Conservation (phyloP, 495 filamentous ascomycete genomes). For the Cryomyces minteri region DNA sequence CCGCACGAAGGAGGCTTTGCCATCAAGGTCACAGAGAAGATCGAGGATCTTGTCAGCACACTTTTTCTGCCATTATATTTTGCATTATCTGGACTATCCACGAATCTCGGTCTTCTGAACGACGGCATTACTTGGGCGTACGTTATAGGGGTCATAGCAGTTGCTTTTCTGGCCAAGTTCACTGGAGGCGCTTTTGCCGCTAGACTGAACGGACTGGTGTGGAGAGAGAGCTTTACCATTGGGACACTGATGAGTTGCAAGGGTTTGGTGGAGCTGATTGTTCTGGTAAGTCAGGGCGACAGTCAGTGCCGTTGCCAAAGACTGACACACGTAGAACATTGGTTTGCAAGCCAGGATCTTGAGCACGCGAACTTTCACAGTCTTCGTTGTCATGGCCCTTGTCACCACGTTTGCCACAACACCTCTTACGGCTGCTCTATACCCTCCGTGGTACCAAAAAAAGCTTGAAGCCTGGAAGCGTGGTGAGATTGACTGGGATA, state of each 20-base stretch:
- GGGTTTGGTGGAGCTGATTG: conserved; percentile 87
- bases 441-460: conserved; percentile 79
- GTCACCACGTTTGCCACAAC: conserved; percentile 87
- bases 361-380: conserved; percentile 76
- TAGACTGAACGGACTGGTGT: conserved; percentile 56
- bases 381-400: conserved; percentile 96
- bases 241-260: conserved; percentile 96
- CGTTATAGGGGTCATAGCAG: conserved; percentile 63
- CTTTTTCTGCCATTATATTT: conserved; percentile 95
- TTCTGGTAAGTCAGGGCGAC: conserved; percentile 42
- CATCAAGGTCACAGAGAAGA: conserved; percentile 87
- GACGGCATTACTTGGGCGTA: conserved; percentile 82
- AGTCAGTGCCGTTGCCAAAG: not conserved
- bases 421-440: conserved; percentile 57
- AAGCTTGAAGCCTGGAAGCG: conserved; percentile 80
- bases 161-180: conserved; percentile 79
- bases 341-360: conserved; percentile 84
- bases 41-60: conserved; percentile 78
- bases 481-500: conserved; percentile 88
- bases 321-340: conserved; percentile 48
- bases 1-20: conserved; percentile 90
- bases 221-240: conserved; percentile 86
- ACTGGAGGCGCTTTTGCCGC: conserved; percentile 72
- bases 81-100: conserved; percentile 77
- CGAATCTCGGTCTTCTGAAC: conserved; percentile 72